These are phyloP conservation scores for Stephania cephalantha DNA, from an alignment of 164 flowering plant genomes.

Conservation along the genomic window DNA sequence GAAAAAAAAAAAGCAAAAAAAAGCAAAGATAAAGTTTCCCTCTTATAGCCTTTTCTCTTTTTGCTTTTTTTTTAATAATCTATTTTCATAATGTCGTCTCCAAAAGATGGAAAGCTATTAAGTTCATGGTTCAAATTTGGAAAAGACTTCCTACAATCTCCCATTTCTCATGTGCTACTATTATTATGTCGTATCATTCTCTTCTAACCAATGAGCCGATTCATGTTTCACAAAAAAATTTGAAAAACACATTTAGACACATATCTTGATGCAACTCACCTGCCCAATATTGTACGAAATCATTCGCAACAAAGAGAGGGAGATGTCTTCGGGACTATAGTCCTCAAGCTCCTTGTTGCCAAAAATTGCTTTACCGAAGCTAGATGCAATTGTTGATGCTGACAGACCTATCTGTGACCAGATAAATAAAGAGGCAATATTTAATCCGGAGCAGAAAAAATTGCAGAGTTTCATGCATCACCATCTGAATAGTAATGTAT, in stretches of 20 bases:
- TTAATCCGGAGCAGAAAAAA: neutral
- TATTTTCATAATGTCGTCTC: too few species aligned
- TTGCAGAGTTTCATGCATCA: neutral
- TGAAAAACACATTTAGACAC: neutral
- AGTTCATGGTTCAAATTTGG: too few species aligned
- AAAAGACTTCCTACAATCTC: too few species aligned
- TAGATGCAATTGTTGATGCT: slow-evolving; percentile 96
- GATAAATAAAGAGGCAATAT: neutral
- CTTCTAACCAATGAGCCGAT: neutral
- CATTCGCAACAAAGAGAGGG: slow-evolving; percentile 89
- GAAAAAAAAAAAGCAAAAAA: too few species aligned
- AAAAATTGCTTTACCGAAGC: slow-evolving; percentile 91
- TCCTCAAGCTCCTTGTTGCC: slow-evolving; percentile 87
- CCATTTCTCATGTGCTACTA: too few species aligned
- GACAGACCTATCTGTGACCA: slow-evolving; percentile 81
- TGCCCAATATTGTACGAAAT: slow-evolving; percentile 97
- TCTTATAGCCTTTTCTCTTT: too few species aligned
- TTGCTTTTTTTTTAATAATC: too few species aligned
- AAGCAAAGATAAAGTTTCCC: too few species aligned
- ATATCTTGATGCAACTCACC: slow-evolving; percentile 31
- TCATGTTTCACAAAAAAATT: neutral
- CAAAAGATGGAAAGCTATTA: too few species aligned
- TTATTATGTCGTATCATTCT: neutral
- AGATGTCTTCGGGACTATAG: slow-evolving; percentile 96
- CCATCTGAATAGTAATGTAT: neutral